Percentiles rank a stretch among this genome's conserved stretches.
These are phyloP conservation scores for Chrysanthemum lavandulifolium DNA, from an alignment of 129 eudicot species.

Conservation along the genomic window DNA sequence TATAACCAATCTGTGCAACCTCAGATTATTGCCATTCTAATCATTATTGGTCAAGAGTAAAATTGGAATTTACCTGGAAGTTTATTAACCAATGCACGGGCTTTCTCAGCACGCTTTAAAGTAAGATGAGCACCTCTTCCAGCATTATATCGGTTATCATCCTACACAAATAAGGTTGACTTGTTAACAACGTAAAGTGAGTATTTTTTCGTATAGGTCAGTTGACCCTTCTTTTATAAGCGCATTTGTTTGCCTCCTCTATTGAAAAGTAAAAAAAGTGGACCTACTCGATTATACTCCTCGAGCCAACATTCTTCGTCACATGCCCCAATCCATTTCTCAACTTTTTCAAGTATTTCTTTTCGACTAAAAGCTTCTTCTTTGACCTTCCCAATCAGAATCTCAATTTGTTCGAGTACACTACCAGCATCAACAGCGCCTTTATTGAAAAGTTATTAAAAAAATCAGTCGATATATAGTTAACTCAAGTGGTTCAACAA, in stretches of 20 bases:
- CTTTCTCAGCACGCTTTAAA: constrained; percentile 93
- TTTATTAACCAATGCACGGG: constrained; percentile 78
- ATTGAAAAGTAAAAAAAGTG: neutral
- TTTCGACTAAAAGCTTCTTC: constrained; percentile 92
- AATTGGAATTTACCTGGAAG: constrained; percentile 67
- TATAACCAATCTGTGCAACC: neutral
- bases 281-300: constrained; percentile 75
- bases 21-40: neutral
- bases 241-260: neutral
- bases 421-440: constrained; percentile 84
- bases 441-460: constrained; percentile 14
- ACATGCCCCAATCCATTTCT: constrained; percentile 86
- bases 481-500: no score
- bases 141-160: constrained; percentile 83
- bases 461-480: constrained; percentile 12
- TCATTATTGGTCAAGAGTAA: neutral
- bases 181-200: neutral
- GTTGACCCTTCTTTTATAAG: no score
- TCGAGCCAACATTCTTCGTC: constrained; percentile 95
- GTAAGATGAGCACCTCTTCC: constrained; percentile 97
- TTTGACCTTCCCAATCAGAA: constrained; percentile 66
- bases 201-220: no score
- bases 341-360: constrained; percentile 86
- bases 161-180: constrained; percentile 40
- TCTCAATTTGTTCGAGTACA: constrained; percentile 88